Evolutionary conservation across 129 eudicot species (phyloP), one percentile per base, ranked within the genome.

Genomic region (Kitagawia praeruptora): DNA sequence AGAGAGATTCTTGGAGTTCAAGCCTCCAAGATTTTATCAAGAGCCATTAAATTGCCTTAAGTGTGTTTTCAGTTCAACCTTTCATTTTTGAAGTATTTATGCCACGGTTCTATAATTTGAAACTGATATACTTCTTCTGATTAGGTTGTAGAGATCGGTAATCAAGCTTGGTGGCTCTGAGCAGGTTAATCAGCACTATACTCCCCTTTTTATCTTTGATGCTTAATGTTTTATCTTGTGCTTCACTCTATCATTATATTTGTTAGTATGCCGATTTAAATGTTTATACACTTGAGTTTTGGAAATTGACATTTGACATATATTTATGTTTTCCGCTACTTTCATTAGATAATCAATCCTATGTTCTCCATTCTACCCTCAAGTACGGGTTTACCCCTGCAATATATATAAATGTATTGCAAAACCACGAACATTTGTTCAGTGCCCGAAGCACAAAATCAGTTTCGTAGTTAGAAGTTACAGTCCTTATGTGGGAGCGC

Each of bases 121-220:
- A 27, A 23, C 77, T 42, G 34, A 27, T 78, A 21, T 48, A 48
- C 41, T 46, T 49, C 38, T 83, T 70, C 34, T 40, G 63, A 67
- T 80, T 79, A 93, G 98, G 93, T 85, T 93, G 74, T 93, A 96
- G 97, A 91, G 97, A 87, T 85, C 96, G 5, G 98, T 93, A 58
- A 70, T 93, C 79, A 86, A 86, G 82, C 89, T 87, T 40, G 98
- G 98, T 63, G 98, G 98, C 81, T 91, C 91, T 72, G 98, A 93
- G 80, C 91, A 91, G 93, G 98, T 91, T 69, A 54, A 39, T 45
- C 5, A 37, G 12, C 44, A 61, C 70, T 80, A 74, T 25, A 66
- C 45, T 46, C 82, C 41, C 40, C 72, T 76, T 69, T n/a, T 73
- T 5, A 27, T 40, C 4, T 85, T 45, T 70, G 34, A 63, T 74